phyloP scores from a whole-genome alignment of 257 asterid species.

The Penstemon davidsonii region DNA sequence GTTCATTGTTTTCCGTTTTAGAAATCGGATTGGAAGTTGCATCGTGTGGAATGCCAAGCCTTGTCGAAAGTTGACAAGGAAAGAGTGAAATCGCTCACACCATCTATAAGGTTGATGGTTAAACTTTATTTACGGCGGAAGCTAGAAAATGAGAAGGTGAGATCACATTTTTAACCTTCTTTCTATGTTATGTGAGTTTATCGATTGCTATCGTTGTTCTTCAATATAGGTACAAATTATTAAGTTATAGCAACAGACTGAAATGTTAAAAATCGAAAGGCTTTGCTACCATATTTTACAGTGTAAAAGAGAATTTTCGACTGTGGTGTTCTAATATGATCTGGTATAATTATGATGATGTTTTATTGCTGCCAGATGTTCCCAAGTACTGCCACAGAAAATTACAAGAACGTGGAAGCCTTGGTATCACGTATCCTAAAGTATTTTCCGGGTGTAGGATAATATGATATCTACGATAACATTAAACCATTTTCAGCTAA shows the following conservation, averaged over 20 bases:
- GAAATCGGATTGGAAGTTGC: conserved; percentile 92
- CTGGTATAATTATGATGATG: conserved; percentile 18
- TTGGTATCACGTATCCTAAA: conserved; percentile 96
- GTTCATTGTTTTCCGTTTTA: conserved; percentile 33
- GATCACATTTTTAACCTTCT: conserved; percentile 17
- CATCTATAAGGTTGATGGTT: conserved; percentile 79
- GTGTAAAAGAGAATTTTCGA: background rate
- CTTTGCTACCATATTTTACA: background rate
- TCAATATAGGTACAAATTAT: background rate
- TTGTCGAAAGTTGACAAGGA: conserved; percentile 61
- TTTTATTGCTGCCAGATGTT: conserved; percentile 51
- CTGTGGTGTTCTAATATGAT: background rate
- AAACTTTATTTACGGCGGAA: conserved; percentile 63
- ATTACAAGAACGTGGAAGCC: conserved; percentile 60
- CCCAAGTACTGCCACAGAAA: conserved; percentile 60
- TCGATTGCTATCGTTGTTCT: background rate
- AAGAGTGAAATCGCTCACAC: conserved; percentile 61
- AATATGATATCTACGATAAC: conserved; percentile 11
- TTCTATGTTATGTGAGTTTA: background rate
- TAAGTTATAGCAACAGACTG: background rate
- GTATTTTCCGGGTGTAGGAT: conserved; percentile 16
- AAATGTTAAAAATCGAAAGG: background rate
- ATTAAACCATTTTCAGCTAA: background rate
- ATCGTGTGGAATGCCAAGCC: conserved; percentile 59
- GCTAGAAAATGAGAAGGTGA: conserved; percentile 73